A percentile compares a stretch with the other conserved stretches of the same genome.
Evolutionary conservation across 129 eudicot genomes (phyloP).

Genomic region (Pittosporum tobira): DNA sequence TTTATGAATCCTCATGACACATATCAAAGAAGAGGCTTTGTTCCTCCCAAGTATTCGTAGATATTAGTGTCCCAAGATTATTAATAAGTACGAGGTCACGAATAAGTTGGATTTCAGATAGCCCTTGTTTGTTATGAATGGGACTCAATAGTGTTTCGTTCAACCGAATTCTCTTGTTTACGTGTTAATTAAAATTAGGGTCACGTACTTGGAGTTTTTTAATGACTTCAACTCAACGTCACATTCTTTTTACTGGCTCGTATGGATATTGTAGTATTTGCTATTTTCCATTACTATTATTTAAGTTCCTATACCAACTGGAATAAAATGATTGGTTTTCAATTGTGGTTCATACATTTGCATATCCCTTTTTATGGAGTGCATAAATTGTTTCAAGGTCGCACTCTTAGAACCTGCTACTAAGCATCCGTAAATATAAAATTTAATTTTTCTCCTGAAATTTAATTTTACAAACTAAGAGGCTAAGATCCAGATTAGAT

Average conservation of each 20-base stretch:
- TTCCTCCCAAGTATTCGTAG: too few species aligned
- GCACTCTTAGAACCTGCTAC: neutral
- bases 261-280: neutral
- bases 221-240: constrained; percentile 80
- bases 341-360: neutral
- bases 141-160: too few species aligned
- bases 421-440: neutral
- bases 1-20: constrained; percentile 28
- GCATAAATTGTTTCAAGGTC: neutral
- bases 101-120: too few species aligned
- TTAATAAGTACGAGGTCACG: too few species aligned
- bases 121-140: too few species aligned
- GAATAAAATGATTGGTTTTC: constrained; percentile 13
- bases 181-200: too few species aligned
- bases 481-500: too few species aligned
- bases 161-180: too few species aligned
- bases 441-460: too few species aligned
- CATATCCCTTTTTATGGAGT: neutral
- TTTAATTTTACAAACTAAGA: too few species aligned
- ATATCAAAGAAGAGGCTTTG: constrained; percentile 1
- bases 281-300: constrained; percentile 9
- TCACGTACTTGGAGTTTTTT: constrained; percentile 11
- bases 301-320: constrained; percentile 1
- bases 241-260: constrained; percentile 25
- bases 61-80: too few species aligned